These are phyloP conservation scores for Kewa caespitosa DNA, from an alignment of 179 eudicot genomes.

Conservation along the genomic window DNA sequence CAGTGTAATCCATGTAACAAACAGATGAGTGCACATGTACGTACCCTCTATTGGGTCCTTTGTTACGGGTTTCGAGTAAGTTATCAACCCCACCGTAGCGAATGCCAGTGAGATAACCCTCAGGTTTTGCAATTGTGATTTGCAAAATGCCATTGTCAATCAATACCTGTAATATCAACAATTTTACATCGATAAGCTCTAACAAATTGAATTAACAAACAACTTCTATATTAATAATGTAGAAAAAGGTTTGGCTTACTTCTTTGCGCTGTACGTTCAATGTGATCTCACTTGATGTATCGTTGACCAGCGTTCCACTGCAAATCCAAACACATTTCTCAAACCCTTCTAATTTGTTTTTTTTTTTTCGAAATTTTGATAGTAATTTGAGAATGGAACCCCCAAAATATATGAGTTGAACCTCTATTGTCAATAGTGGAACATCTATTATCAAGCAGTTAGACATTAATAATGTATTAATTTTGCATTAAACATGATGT, in stretches of 20 bases:
- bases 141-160: constrained; percentile 80
- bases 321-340: background rate
- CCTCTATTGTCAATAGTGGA: too few species aligned
- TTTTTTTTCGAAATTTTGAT: too few species aligned
- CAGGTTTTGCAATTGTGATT: constrained; percentile 72
- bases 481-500: too few species aligned
- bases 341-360: too few species aligned
- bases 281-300: constrained; percentile 13
- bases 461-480: too few species aligned
- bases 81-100: constrained; percentile 68
- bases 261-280: constrained; percentile 22
- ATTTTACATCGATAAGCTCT: background rate
- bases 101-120: constrained; percentile 67
- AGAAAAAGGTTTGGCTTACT: constrained; percentile 9
- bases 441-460: too few species aligned
- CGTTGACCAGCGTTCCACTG: constrained; percentile 17
- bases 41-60: constrained; percentile 69
- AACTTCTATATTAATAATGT: background rate
- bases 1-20: background rate
- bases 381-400: too few species aligned
- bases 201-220: background rate
- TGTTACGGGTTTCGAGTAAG: constrained; percentile 61
- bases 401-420: too few species aligned
- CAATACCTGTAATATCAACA: constrained; percentile 53
- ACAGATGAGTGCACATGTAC: background rate